phyloP scores from a whole-genome alignment of 2,329 filamentous ascomycete species.

The Leptographium lundbergii region DNA sequence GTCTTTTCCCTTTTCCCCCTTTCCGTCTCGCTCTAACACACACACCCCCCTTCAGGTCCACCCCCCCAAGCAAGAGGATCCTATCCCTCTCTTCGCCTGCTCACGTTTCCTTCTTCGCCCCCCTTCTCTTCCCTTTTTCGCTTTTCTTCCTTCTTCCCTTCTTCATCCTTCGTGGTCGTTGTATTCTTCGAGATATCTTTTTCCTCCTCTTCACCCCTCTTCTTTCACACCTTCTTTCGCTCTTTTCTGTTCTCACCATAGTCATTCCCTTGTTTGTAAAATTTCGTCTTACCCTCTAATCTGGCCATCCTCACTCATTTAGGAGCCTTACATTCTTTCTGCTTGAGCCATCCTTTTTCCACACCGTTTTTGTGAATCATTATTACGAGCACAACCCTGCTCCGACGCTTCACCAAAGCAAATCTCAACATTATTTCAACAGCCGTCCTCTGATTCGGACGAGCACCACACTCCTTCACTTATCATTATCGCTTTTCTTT shows the following conservation, averaged over 20 bases:
- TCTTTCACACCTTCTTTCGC: conserved; percentile 25
- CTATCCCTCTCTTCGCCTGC: conserved; percentile 5
- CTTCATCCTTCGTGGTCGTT: conserved; percentile 19
- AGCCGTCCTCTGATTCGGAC: not conserved
- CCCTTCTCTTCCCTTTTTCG: conserved; percentile 15
- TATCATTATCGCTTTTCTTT: not conserved
- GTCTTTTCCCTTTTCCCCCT: conserved; percentile 8
- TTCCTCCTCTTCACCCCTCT: conserved; percentile 14
- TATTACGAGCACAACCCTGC: not conserved
- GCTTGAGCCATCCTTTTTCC: conserved; percentile 14
- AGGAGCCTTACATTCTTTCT: conserved; percentile 32
- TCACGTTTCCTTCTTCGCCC: conserved; percentile 4
- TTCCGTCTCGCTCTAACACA: conserved; percentile 1
- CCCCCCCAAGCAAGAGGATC: not conserved
- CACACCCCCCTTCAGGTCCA: not conserved
- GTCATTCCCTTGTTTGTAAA: conserved; percentile 36
- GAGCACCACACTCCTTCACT: not conserved
- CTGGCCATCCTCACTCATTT: conserved; percentile 34
- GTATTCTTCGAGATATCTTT: conserved; percentile 6
- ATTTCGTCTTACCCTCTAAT: conserved; percentile 21
- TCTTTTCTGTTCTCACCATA: conserved; percentile 17
- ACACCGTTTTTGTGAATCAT: not conserved
- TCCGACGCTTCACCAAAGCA: not conserved
- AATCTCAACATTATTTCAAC: too few species aligned
- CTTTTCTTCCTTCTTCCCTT: conserved; percentile 18